Base-by-base conservation (phyloP, 192 early-diverging fungal genomes). In the Funneliformis mosseae region DNA sequence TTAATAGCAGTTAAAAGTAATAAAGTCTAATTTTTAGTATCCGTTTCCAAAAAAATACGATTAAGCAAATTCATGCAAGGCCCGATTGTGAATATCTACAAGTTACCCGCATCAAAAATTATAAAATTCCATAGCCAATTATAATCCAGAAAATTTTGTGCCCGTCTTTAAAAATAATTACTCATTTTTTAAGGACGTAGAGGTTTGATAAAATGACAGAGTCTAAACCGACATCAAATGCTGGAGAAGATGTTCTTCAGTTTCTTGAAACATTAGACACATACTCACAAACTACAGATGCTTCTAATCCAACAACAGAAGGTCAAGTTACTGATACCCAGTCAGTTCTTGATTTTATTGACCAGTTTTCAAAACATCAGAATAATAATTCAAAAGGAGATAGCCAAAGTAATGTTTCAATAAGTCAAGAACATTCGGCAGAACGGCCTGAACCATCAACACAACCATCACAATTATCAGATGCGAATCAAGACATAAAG, bases 321-420 rank as follows among this genome's bases (percentile, higher is more conserved):
- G 69, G 73, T 8, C 28, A 62, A 71, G 59, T 69, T 60, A 45
- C 79, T 27, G 85, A 87, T 45, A 82, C 83, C n/a, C 83, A 84
- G 66, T 81, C 83, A 28, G 85, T 87, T 2, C 76, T 87, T n/a
- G 85, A 87, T 59, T 87, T 84, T 77, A 55, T 87, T 61, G 85
- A 87, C 25, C 83, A 87, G 82, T 82, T 87, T 67, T 80, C 83
- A 50, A 83, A 87, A 78, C 81, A 14, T 55, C 50, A 55, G 21
- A 55, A 55, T 55, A n/a, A 55, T n/a, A 55, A 16, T 50, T 75
- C 83, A 0, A 50, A 42, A 12, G 10, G 69, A 2, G 63, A 60
- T 6, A 70, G 50, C 50, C 68, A 86, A 78, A 28, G 27, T 23
- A 45, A 70, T n/a, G 73, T 5, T 11, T 74, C 69, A 18, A 23